phyloP scores from a whole-genome alignment of 2,329 filamentous ascomycete species.

The Clarireedia monteithiana region DNA sequence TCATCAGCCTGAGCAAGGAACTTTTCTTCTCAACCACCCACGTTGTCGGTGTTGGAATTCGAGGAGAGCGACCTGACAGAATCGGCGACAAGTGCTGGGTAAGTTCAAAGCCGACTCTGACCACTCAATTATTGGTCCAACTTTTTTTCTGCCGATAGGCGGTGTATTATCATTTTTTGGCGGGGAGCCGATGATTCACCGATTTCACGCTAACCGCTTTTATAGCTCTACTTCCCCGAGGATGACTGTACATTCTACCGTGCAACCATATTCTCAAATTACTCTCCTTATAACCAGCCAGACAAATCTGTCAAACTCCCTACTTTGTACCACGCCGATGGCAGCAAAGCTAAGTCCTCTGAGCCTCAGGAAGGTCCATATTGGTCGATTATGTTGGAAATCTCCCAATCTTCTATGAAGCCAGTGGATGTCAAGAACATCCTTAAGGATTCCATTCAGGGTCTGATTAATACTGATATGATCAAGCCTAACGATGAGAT shows the following conservation, averaged over 20 bases:
- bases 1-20: conserved; percentile 75
- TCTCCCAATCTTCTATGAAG: conserved; percentile 94
- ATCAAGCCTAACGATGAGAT: conserved; percentile 87
- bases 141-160: not conserved
- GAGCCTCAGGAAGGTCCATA: conserved; percentile 83
- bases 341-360: conserved; percentile 66
- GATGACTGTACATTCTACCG: conserved; percentile 99
- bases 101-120: conserved; percentile 28
- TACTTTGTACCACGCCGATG: conserved; percentile 78
- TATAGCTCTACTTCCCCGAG: conserved; percentile 91
- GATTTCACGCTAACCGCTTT: conserved; percentile 19
- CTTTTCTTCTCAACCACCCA: conserved; percentile 97
- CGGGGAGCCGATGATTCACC: not conserved
- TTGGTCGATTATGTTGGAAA: conserved; percentile 99
- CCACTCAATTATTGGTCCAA: too few species aligned
- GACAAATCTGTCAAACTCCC: conserved; percentile 73
- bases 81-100: conserved; percentile 99
- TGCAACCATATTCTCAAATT: conserved; percentile 99
- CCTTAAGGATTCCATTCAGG: conserved; percentile 86
- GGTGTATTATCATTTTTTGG: not conserved
- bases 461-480: conserved; percentile 97
- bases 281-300: conserved; percentile 97
- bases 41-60: conserved; percentile 92
- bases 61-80: conserved; percentile 82
- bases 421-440: conserved; percentile 81